A percentile compares a stretch with the other conserved stretches of the same genome.
Conservation (phyloP, 2,329 filamentous ascomycete genomes). For the Pseudogymnoascus sp. region DNA sequence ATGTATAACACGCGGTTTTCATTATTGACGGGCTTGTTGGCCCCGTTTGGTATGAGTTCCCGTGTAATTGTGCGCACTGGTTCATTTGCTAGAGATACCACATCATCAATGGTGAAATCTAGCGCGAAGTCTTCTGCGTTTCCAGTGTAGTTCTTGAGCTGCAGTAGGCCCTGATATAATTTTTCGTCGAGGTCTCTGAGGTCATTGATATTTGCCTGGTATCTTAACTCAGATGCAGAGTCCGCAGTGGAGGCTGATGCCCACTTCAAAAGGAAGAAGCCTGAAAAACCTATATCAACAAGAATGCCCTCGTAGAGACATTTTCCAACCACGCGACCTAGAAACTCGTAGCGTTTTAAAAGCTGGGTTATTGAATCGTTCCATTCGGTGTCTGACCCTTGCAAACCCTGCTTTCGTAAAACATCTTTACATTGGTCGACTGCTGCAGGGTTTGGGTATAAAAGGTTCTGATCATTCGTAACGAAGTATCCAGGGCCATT, state of each 20-base stretch:
- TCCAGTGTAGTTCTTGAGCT: conserved; percentile 76
- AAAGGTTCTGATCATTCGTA: conserved; percentile 73
- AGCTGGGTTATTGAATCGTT: conserved; percentile 49
- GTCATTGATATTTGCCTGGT: conserved; percentile 91
- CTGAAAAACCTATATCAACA: conserved; percentile 84
- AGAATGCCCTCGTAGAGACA: conserved; percentile 96
- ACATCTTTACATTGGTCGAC: conserved; percentile 59
- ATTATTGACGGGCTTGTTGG: conserved; percentile 73
- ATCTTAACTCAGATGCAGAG: conserved; percentile 58
- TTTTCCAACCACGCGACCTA: conserved; percentile 88
- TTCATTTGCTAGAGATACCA: conserved; percentile 38
- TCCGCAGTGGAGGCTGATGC: conserved; percentile 60
- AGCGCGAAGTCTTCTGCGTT: conserved; percentile 73
- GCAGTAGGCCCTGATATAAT: conserved; percentile 75
- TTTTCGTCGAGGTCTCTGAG: conserved; percentile 83
- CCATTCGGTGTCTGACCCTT: conserved; percentile 47
- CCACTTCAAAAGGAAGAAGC: conserved; percentile 97
- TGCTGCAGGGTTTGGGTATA: conserved; percentile 79
- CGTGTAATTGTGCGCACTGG: conserved; percentile 56
- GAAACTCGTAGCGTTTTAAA: conserved; percentile 74
- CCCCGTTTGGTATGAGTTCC: conserved; percentile 68
- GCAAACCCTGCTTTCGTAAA: conserved; percentile 42
- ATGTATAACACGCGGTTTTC: conserved; percentile 92
- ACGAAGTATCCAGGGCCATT: conserved; percentile 52
- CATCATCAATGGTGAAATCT: conserved; percentile 84